Base-by-base conservation (phyloP, 2,329 filamentous ascomycete species). In the Cercospora zeae-maydis region DNA sequence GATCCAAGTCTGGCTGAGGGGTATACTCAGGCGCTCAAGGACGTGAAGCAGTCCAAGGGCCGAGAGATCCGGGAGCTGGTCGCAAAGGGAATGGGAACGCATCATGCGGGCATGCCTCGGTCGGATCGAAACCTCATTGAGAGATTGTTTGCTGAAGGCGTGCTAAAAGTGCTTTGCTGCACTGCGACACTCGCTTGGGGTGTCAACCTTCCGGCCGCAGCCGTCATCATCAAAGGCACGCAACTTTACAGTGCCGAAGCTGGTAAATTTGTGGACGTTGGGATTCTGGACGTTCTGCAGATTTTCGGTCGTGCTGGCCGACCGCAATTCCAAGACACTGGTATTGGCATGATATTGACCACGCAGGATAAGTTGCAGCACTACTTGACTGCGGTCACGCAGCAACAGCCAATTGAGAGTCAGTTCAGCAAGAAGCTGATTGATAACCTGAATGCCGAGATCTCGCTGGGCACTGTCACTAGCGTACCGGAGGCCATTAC, bases 241-340 rank as follows among this genome's bases (percentile, higher is more conserved):
- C 93, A 98, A 73, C 86, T 99, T 0, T 99, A 99, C 78, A 98
- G 93, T 75, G 89, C 95, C 0, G 91, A 97, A 75, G 93, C 96
- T 58, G 95, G 95, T 77, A 96, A 96, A 77, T 98, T 97, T 70
- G 89, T 97, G 19, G 95, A 99, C 73, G 83, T 99, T 4, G 93
- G 95, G 2, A 99, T 99, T 68, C 83, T 99, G 1, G 95, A 99
- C 75, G 95, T 99, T 14, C 82, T 99, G 60, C 95, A 99, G 75
- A 99, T 99, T 63, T 99, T 99, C 73, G 95, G 95, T 81, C 93
- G 95, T 83, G 96, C 95, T 63, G 95, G 95, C 81, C 90, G 95
- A 75, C 95, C 96, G 42, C 95, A 99, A 74, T 99, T 97, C 70
- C 93, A 98, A 74, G 95, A 98, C 72, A 95, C 90, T 36, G 95